Evolutionary conservation across 257 asterid genomes (phyloP).

Genomic region (Euphrasia confusa): DNA sequence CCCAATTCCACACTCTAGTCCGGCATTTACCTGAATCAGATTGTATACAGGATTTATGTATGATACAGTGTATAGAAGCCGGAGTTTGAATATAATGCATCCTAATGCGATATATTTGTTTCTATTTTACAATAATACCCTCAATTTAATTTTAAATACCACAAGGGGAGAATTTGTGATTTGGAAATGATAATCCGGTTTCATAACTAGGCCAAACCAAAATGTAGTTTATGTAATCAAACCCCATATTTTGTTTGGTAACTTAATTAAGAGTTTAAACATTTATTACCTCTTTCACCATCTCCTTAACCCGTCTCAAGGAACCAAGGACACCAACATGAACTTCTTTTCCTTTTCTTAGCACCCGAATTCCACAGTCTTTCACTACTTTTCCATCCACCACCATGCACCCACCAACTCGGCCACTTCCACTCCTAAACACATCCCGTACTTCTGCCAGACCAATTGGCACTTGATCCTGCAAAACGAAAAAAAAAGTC

Average conservation of each 20-base stretch:
- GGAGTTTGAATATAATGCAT: background rate
- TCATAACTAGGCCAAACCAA: background rate
- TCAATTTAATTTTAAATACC: too few species aligned
- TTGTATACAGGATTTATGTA: background rate
- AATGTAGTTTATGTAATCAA: too few species aligned
- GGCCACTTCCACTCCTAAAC: slow-evolving; percentile 95
- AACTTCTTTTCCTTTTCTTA: slow-evolving; percentile 69
- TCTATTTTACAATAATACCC: background rate
- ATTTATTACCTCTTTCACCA: slow-evolving; percentile 85
- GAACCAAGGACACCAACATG: slow-evolving; percentile 75
- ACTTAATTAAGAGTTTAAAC: slow-evolving; percentile 2
- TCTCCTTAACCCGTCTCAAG: slow-evolving; percentile 82
- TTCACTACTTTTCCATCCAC: slow-evolving; percentile 83
- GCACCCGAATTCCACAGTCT: slow-evolving; percentile 81
- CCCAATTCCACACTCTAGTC: slow-evolving; percentile 92
- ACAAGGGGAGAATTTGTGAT: background rate
- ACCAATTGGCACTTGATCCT: slow-evolving; percentile 93
- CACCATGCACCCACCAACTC: slow-evolving; percentile 97
- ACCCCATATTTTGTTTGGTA: too few species aligned
- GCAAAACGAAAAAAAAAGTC: slow-evolving; percentile 11
- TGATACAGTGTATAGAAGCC: background rate
- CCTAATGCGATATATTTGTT: background rate
- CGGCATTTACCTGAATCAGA: slow-evolving; percentile 67
- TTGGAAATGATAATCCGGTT: too few species aligned
- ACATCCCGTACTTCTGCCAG: slow-evolving; percentile 88